Conservation (phyloP, 306 rosid species). For the Dalbergia cochinchinensis region DNA sequence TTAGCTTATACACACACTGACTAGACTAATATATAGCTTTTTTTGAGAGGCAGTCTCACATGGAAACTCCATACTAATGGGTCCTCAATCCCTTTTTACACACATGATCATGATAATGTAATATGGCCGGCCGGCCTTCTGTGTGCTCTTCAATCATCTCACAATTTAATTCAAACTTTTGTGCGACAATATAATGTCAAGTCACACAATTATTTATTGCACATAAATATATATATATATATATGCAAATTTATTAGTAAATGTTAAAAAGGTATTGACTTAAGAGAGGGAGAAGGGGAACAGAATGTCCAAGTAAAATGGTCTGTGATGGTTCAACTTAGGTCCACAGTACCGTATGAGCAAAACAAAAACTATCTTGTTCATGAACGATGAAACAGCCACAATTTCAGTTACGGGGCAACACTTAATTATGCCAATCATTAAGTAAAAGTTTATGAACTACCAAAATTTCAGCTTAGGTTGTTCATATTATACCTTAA, state of each 20-base stretch:
- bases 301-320: no score
- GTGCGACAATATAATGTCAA: neutral
- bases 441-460: neutral
- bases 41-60: conserved; percentile 40
- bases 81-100: conserved; percentile 40
- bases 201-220: neutral
- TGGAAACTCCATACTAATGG: conserved; percentile 40
- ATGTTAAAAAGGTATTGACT: neutral
- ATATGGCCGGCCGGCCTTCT: neutral
- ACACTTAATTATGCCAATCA: neutral
- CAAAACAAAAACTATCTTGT: neutral
- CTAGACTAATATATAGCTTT: conserved; percentile 53
- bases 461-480: conserved; percentile 11
- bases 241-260: no score
- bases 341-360: neutral
- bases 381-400: neutral
- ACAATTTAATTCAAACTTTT: neutral
- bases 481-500: neutral
- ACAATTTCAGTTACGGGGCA: neutral
- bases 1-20: conserved; percentile 22
- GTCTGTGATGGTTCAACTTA: neutral
- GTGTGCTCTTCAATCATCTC: neutral
- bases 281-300: no score
- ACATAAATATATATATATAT: neutral
- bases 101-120: neutral